Evolutionary conservation across 192 early-diverging fungal genomes (phyloP), one percentile per base, ranked within the genome.

Genomic region (Podila horticola): DNA sequence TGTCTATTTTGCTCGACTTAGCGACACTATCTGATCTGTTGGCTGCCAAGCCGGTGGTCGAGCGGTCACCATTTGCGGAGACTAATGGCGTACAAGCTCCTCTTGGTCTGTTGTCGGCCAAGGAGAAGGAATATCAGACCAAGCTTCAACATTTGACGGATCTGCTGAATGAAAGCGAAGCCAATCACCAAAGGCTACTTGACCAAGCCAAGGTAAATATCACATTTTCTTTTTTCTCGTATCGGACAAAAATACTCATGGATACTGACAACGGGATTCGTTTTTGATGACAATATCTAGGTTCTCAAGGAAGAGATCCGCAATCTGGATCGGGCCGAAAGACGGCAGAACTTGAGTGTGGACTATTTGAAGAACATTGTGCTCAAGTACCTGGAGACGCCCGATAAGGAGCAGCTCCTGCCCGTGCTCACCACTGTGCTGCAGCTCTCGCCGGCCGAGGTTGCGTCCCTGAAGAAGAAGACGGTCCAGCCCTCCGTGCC

Each of bases 311-410:
- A 90, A 71, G 86, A 90, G 51, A 79, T 91, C 51, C 83, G 91
- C n/a, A 90, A 86, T 62, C 60, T 88, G 41, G 91, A 92, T 66
- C 61, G 86, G 6, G 71, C 88, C 15, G 92, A 93, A 51, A 87
- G 86, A 51, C 85, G 90, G 31, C 86, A 92, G 58, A 86, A 92
- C 41, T 74, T 93, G 29, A 93, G 86, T 75, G 85, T 88, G 19
- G 90, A 91, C 66, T 93, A 93, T 65, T 75, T 93, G 49, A 93
- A 93, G 62, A 93, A 93, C 70, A 88, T 93, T 51, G 84, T 92
- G 13, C 75, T 93, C 29, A 90, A 90, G 45, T 93, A 90, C 62
- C 81, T 93, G 19, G 84, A 87, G 57, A 83, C 88, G 15, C 81
- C 88, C 28, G 84, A 87, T 51, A 77, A 83, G 41, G 86, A 87